Evolutionary conservation across 1,284 basidiomycete genomes (phyloP).

Genomic region (Malassezia pachydermatis): DNA sequence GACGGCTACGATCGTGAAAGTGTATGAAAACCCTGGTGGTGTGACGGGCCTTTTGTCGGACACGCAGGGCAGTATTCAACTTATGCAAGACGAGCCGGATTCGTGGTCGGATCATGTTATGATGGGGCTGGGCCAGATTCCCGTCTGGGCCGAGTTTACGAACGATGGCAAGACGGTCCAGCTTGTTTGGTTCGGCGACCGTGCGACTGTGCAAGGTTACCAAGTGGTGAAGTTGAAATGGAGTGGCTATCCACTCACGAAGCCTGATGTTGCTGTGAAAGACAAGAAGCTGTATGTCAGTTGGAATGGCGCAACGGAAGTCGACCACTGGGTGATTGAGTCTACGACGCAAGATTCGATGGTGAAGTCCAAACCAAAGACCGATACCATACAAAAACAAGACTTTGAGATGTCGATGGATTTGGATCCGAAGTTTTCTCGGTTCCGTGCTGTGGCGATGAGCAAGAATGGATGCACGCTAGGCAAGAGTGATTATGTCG

Average conservation of each 20-base stretch:
- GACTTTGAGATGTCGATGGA: no score
- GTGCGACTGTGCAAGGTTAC: not conserved
- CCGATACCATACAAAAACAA: not conserved
- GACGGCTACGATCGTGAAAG: not conserved
- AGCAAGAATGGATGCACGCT: no score
- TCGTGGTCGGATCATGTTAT: not conserved
- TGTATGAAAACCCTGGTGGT: not conserved
- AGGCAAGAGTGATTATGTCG: no score
- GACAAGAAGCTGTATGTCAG: not conserved
- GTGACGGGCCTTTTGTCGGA: not conserved
- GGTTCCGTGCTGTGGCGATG: no score
- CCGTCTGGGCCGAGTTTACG: not conserved
- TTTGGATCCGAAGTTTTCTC: no score
- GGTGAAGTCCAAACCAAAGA: no score
- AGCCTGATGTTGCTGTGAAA: not conserved
- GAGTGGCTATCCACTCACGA: not conserved
- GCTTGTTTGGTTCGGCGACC: not conserved
- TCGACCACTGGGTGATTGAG: not conserved
- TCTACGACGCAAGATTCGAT: no score
- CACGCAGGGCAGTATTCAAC: not conserved
- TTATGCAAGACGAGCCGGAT: not conserved
- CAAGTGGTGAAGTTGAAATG: not conserved
- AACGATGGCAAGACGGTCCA: not conserved
- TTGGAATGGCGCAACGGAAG: constrained; percentile 1
- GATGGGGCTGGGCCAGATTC: not conserved